Evolutionary conservation across 2,329 filamentous ascomycete species (phyloP).

Genomic region (Westerdykella aurantiaca): DNA sequence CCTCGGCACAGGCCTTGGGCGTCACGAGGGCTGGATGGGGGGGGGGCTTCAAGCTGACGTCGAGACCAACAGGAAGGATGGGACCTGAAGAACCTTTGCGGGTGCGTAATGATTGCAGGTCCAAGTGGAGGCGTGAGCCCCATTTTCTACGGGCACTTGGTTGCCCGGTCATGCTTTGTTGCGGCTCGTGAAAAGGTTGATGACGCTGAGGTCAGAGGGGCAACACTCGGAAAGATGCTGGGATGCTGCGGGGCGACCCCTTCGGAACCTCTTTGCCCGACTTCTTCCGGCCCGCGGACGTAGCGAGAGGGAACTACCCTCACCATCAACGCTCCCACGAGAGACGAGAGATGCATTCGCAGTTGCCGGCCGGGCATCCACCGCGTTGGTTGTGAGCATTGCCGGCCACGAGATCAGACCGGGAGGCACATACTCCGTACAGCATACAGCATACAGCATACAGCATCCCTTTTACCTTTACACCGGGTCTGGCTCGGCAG

Average conservation of each 20-base stretch:
- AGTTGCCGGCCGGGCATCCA: not conserved
- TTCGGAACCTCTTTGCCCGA: constrained; percentile 13
- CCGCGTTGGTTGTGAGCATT: not conserved
- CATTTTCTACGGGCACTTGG: constrained; percentile 6
- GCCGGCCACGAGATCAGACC: not conserved
- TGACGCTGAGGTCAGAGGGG: constrained; percentile 21
- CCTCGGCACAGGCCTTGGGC: constrained; percentile 28
- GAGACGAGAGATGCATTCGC: not conserved
- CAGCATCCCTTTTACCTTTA: too few species aligned
- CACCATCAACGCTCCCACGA: not conserved
- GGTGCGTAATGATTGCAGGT: not conserved
- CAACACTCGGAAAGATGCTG: not conserved
- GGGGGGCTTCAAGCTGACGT: constrained; percentile 6
- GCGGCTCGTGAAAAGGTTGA: constrained; percentile 18
- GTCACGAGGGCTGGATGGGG: constrained; percentile 20
- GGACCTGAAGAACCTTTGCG: not conserved
- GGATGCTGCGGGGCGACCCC: constrained; percentile 14
- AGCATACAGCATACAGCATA: too few species aligned
- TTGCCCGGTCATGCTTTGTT: constrained; percentile 11
- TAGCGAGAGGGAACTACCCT: not conserved
- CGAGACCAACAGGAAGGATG: constrained; percentile 4
- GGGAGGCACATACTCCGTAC: not conserved
- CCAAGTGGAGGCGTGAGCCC: not conserved
- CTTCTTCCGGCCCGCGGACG: constrained; percentile 14
- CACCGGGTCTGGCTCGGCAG: too few species aligned